Percentiles rank a stretch among this genome's conserved stretches.
phyloP scores from a whole-genome alignment of 2,329 filamentous ascomycete species.

The Berkeleyomyces rouxiae region DNA sequence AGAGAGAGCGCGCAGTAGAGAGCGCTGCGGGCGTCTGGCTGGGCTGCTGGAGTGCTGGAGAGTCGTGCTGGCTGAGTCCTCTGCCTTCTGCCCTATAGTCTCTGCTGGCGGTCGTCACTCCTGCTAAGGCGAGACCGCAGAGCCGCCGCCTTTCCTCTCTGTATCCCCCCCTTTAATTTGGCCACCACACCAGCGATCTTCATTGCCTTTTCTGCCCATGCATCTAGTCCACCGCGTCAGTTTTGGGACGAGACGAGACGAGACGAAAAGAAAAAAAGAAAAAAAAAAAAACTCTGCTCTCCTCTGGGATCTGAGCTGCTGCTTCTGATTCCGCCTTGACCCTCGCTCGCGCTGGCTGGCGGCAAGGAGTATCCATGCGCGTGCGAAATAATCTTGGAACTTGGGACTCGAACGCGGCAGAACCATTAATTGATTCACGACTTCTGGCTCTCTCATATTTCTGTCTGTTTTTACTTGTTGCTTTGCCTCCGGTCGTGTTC shows the following conservation, averaged over 20 bases:
- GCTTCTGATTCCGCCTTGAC: constrained; percentile 1
- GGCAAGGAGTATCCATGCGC: not conserved
- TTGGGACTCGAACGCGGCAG: too few species aligned
- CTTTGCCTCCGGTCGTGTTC: not conserved
- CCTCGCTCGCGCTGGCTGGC: not conserved
- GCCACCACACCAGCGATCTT: not conserved
- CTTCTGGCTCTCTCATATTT: not conserved
- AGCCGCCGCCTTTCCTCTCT: not conserved
- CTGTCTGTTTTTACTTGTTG: not conserved
- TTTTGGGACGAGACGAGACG: not conserved
- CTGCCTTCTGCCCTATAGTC: too few species aligned
- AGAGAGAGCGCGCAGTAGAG: too few species aligned
- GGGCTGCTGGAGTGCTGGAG: too few species aligned
- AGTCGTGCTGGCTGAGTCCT: too few species aligned
- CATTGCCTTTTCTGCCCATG: not conserved
- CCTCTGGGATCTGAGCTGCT: not conserved
- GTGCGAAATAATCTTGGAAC: not conserved
- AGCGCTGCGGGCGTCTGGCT: too few species aligned
- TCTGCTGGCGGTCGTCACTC: too few species aligned
- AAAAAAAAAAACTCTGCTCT: not conserved
- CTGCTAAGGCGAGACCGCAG: too few species aligned
- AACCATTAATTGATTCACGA: not conserved
- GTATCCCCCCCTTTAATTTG: not conserved
- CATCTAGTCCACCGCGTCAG: not conserved
- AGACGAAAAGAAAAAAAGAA: not conserved